phyloP scores from a whole-genome alignment of 495 filamentous ascomycete species.

The Penicillium macrosclerotiorum region DNA sequence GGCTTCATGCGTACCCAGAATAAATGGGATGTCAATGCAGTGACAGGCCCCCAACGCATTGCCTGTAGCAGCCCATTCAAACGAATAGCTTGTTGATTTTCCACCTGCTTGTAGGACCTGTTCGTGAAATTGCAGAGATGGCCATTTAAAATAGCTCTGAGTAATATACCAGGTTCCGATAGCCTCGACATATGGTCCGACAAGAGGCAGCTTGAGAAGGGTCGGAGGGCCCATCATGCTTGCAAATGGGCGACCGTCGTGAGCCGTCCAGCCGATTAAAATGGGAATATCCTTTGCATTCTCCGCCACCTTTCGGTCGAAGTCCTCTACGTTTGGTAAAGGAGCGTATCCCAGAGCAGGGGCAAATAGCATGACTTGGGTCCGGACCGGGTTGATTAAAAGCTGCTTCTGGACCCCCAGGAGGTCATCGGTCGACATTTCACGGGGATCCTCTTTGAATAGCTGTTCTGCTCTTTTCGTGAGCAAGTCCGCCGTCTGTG shows the following conservation, averaged over 20 bases:
- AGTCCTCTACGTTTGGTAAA: constrained; percentile 4
- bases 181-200: constrained; percentile 7
- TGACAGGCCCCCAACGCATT: constrained; percentile 2
- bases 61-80: neutral
- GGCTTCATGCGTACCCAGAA: neutral
- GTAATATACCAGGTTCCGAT: constrained; percentile 9
- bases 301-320: constrained; percentile 3
- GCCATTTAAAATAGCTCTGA: constrained; percentile 14
- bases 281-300: constrained; percentile 4
- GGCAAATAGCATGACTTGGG: constrained; percentile 12
- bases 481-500: neutral
- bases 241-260: constrained; percentile 10
- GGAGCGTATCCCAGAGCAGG: constrained; percentile 6
- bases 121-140: constrained; percentile 5
- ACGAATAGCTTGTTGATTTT: constrained; percentile 1
- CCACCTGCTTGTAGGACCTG: constrained; percentile 2
- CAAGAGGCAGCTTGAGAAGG: constrained; percentile 4
- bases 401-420: constrained; percentile 7
- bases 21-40: constrained; percentile 10
- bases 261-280: constrained; percentile 10
- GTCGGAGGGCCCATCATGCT: constrained; percentile 9
- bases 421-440: constrained; percentile 5
- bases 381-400: neutral
- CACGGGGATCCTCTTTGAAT: constrained; percentile 3
- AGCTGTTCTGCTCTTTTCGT: constrained; percentile 6